Conservation (phyloP, 371 early-diverging fungal species). For the Mucor piriformis region DNA sequence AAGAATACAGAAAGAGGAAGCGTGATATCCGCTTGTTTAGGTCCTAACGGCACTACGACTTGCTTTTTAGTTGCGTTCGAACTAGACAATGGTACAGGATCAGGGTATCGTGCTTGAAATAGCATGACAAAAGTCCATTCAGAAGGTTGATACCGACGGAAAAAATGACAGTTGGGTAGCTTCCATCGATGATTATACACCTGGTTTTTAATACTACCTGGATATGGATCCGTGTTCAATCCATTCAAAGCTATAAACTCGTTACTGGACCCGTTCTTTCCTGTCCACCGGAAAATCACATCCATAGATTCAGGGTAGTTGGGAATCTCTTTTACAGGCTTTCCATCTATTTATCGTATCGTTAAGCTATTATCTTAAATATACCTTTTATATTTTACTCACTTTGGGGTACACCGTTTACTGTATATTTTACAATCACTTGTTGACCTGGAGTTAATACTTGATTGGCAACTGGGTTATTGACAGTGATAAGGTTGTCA, state of each 20-base stretch:
- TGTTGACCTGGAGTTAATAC: constrained; percentile 3
- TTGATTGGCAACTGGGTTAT: constrained; percentile 10
- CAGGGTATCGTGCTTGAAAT: constrained; percentile 19
- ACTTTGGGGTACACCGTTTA: constrained; percentile 3
- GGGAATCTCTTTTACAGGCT: background rate
- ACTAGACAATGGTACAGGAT: background rate
- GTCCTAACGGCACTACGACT: constrained; percentile 3
- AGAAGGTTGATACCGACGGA: constrained; percentile 18
- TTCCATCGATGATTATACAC: constrained; percentile 17
- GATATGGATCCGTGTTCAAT: constrained; percentile 2
- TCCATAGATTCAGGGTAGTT: constrained; percentile 23
- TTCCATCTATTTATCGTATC: background rate
- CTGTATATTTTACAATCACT: constrained; percentile 6
- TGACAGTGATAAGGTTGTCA: constrained; percentile 2
- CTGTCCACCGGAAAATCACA: constrained; percentile 17
- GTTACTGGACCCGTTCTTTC: background rate
- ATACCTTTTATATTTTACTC: background rate
- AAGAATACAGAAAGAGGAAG: constrained; percentile 9
- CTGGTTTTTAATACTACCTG: constrained; percentile 1
- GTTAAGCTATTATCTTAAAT: too few species aligned
- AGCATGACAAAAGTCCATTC: constrained; percentile 20
- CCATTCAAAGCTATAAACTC: constrained; percentile 13
- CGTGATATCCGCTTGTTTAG: constrained; percentile 1
- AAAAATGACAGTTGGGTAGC: constrained; percentile 23
- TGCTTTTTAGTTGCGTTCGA: background rate